Base-by-base conservation (phyloP, 768 basidiomycete genomes). In the Lentinula guzmanii region DNA sequence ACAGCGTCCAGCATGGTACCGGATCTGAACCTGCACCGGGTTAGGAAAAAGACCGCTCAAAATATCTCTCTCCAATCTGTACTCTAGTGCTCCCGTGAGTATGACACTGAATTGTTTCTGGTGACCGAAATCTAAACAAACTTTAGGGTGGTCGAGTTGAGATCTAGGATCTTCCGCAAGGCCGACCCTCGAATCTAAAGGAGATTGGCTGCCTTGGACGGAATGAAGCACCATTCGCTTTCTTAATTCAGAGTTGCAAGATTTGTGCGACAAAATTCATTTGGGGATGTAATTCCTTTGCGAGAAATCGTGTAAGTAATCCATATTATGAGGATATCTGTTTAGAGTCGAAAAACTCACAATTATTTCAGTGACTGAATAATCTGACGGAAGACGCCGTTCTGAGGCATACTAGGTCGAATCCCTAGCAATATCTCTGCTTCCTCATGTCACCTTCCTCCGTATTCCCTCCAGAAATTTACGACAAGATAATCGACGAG, bases 401-500 rank as follows among this genome's bases (percentile, higher is more conserved):
- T 35, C 33, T 18, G 10, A 48, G 21, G 11, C 46, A 52, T 34
- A 7, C 2, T 21, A 24, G 24, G 5, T 11, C 15, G 21, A 24
- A 4, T 52, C 15, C 15, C 33, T 39, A 39, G 37, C 37, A 39
- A 13, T 31, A 24, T 18, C n/a, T 7, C 39, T 56, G 3, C 55
- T 13, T 41, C 55, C 4, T 39, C 33, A 56, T 56, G 55, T 31
- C 55, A 13, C 41, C 55, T 18, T 16, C 55, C 13, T 42, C 55
- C 11, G 11, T 21, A 3, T 56, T 56, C 21, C 55, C 55, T 3
- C 39, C 55, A 3, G 55, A 56, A 43, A 56, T 56, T 31, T 56
- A 42, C 16, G 55, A 56, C 41, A 56, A 31, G 21, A 56, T 56
- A 7, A 56, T 56, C 18, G 55, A 56, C 41, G 55, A 56, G 33